Base-by-base conservation (phyloP, 2,329 filamentous ascomycete genomes). In the Zalaria sp. region DNA sequence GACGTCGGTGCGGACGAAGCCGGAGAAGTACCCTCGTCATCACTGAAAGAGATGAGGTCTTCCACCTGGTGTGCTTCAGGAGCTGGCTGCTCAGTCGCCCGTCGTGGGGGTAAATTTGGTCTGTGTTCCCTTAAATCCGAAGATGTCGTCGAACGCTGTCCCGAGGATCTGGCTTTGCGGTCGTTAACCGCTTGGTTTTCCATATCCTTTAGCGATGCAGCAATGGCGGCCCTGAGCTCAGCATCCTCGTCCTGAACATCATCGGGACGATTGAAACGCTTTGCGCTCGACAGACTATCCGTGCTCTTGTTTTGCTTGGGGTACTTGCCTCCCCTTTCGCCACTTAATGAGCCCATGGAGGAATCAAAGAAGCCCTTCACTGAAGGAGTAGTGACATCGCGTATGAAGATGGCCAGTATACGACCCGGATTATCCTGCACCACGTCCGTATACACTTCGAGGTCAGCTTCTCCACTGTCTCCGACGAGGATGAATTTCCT, bases 381-480 rank as follows among this genome's bases (percentile, higher is more conserved):
- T 32, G 83, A 73, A 0, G 81, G 74, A 0, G 86, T 94, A 0
- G 91, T 98, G 25, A 98, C 85, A 60, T 98, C 91, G 42, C 93
- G 76, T 49, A 98, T 96, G 60, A 96, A 96, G 5, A 98, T 77
- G 0, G 79, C 91, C 27, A 87, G 66, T 2, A 98, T 79, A 27
- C 84, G 76, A 0, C 83, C 83, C 0, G 88, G 89, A 51, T 96
- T 81, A 2, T 83, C 77, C 29, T 89, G 56, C 0, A 82, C 88
- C n/a, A 94, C 73, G 48, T 98, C 91, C 0, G 88, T 95, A 55
- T 98, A 98, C 0, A 96, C 87, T 59, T 98, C 93, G 3, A 98
- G 68, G 61, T 98, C 93, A 5, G 89, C 91, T 62, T 98, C 91
- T 32, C 93, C 91, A 52, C 88, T 95, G 57, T 98, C 91, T 5